Evolutionary conservation across 176 grass and related monocot species (phyloP), one percentile per base, ranked within the genome.

Genomic region (Raddia distichophylla): DNA sequence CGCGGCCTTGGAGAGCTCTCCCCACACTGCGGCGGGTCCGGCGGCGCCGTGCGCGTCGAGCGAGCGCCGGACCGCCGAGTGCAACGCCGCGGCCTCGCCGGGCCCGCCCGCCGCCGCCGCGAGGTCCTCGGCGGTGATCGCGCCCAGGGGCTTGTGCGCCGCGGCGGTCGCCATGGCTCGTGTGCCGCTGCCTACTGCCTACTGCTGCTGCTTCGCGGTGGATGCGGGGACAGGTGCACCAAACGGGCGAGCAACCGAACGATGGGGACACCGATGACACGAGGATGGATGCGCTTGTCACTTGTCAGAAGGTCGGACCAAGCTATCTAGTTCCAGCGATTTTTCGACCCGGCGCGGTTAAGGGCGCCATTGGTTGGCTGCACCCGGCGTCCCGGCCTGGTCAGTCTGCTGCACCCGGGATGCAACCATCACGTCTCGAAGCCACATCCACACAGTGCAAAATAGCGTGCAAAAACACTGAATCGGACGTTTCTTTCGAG

Each of bases 41-140:
- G 8, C 65, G 57, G 3, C 57, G 40, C 79, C 79, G 48, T 14
- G 17, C 33, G 82, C 69, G 78, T 37, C 69, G 71, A 95, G 61
- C 33, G 82, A 75, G 18, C 60, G 52, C 50, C 69, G 44, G 22
- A 95, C 62, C 57, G 58, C 78, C 40, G 50, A 10, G 57, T 93
- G 86, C 67, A 98, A 65, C 56, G 10, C 82, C 2, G 81, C 76
- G 14, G 95, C 90, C 16, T 84, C 86, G 1, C 60, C 85, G 0
- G 11, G 10, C 17, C 43, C 90, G 15, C 27, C 91, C 60, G 16
- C 95, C 82, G 92, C 92, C 4, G 90, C 95, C 5, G 81, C 64
- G 61, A 95, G 90, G 75, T 93, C 93, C 71, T 65, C 92, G 62
- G 51, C 84, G 67, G 88, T 89, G 78, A 95, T 90, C 81, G 73